Base-by-base conservation (phyloP, 108 stramenopile genomes). In the Pseudonitzschia delicatissima region DNA sequence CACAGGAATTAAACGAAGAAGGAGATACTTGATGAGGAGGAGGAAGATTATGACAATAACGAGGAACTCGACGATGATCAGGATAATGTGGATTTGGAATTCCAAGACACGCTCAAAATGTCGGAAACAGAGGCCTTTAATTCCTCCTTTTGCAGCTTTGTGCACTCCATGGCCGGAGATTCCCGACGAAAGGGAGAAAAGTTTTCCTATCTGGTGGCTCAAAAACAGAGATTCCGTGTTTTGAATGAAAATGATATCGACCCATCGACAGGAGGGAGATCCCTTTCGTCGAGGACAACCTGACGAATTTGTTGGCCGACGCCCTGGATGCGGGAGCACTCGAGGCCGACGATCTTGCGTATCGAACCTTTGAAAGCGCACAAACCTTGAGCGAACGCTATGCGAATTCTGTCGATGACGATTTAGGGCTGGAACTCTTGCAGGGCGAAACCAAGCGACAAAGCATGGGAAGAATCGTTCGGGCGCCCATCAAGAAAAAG, bases 121-220 rank as follows among this genome's bases (percentile, higher is more conserved):
- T 77, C 73, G 9, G 71, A 84, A 53, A 84, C 83, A 2, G 68
- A 77, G 9, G 81, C 80, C n/a, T 89, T 86, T 65, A 74, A 80
- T 45, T 66, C 74, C 11, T 76, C 74, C 21, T 92, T 84, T 70
- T 92, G 91, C 60, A 89, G 91, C 66, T 92, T 92, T 77, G 91
- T 93, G 45, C 91, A 93, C 42, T 76, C 72, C n/a, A 67, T 92
- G 44, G 85, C 91, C 28, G 87, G 85, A 26, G 76, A 74, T 12
- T 71, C 65, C 21, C 62, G 39, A 18, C 50, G 72, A 44, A 80
- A 76, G 62, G 84, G 87, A 45, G 91, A 93, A 69, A 93, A 90
- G 60, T 90, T 93, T 62, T 85, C 87, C 1, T 93, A 93, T 62
- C 72, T 93, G 25, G 91, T 88, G 47, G 81, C 83, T 1, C 91